A percentile compares a stretch with the other conserved stretches of the same genome.
Conservation (phyloP, 1,284 basidiomycete genomes). For the Ceratobasidium sp. region DNA sequence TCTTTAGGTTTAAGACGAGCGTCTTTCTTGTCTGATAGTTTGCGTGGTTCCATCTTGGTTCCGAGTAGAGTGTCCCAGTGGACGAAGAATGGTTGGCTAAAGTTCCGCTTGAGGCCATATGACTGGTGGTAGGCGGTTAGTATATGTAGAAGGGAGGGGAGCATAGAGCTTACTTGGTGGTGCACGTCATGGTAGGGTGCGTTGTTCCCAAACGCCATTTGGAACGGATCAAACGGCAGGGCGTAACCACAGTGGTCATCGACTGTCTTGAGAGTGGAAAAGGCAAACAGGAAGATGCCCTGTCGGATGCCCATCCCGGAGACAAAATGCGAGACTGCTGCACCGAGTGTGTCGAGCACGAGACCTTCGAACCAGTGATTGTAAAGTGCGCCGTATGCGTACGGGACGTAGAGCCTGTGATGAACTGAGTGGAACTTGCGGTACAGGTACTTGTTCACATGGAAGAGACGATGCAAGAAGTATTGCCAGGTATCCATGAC, state of each 20-base stretch:
- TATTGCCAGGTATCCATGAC: conserved; percentile 99
- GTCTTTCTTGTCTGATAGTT: conserved; percentile 31
- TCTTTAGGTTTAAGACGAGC: conserved; percentile 20
- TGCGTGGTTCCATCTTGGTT: conserved; percentile 73
- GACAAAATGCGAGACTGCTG: conserved; percentile 79
- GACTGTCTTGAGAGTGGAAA: conserved; percentile 94
- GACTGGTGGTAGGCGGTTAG: conserved; percentile 62
- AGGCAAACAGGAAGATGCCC: conserved; percentile 85
- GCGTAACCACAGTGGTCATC: conserved; percentile 97
- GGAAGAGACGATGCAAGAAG: conserved; percentile 93
- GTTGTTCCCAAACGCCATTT: conserved; percentile 91
- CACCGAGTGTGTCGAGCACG: conserved; percentile 88
- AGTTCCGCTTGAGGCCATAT: conserved; percentile 96
- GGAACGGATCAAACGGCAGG: conserved; percentile 91
- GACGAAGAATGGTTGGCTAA: conserved; percentile 94
- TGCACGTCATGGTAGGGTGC: conserved; percentile 99
- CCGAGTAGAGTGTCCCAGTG: conserved; percentile 88
- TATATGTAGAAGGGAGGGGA: conserved; percentile 20
- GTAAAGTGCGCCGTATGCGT: conserved; percentile 97
- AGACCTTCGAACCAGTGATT: conserved; percentile 98
- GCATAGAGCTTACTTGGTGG: conserved; percentile 76
- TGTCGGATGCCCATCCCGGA: conserved; percentile 85
- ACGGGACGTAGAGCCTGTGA: conserved; percentile 96
- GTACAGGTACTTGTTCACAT: conserved; percentile 92
- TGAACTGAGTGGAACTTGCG: conserved; percentile 94